Evolutionary conservation across 805 yeast species (phyloP), one percentile per base, ranked within the genome.

Genomic region (Hanseniaspora clermontiae): DNA sequence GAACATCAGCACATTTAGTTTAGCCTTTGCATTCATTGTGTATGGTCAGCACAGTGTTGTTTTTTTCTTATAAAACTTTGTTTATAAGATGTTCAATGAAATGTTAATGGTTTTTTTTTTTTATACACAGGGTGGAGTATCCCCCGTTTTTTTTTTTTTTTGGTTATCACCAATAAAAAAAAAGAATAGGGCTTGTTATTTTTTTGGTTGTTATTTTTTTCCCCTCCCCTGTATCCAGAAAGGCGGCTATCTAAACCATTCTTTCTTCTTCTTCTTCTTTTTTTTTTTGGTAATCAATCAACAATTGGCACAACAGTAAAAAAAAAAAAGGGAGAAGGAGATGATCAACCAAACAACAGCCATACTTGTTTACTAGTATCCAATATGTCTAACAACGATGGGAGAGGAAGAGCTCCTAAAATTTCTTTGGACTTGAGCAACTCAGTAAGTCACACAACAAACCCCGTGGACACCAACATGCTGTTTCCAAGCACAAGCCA

Each of bases 381-480:
- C n/a, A 20, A 3, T 9, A 46, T 46, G 49, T 31, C 38, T 11
- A 34, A 9, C 29, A 51, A 43, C n/a, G 45, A 42, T 31, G 49
- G 49, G 17, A 51, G 55, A 43, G 55, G 55, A 7, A 51, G 55
- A 51, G 49, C 55, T 38, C 55, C 55, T 17, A 42, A 43, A 24
- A 51, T 51, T 5, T 51, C 43, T 3, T 4, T 51, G 5, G 55
- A 51, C 19, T 31, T 51, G 15, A 43, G 49, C 24, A 51, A 51
- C 15, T 19, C 49, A 7, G 55, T 51, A 1, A 36, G 27, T n/a
- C 55, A 51, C 36, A 17, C 34, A 2, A 42, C 19, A 15, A 50
- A 19, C 7, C 12, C 42, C 6, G 43, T 51, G 6, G 49, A 51
- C n/a, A 34, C 27, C 20, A 51, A 42, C 19, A 34, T 51, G 49